Base-by-base conservation (phyloP, 2,329 filamentous ascomycete genomes). In the Cytospora piceae region DNA sequence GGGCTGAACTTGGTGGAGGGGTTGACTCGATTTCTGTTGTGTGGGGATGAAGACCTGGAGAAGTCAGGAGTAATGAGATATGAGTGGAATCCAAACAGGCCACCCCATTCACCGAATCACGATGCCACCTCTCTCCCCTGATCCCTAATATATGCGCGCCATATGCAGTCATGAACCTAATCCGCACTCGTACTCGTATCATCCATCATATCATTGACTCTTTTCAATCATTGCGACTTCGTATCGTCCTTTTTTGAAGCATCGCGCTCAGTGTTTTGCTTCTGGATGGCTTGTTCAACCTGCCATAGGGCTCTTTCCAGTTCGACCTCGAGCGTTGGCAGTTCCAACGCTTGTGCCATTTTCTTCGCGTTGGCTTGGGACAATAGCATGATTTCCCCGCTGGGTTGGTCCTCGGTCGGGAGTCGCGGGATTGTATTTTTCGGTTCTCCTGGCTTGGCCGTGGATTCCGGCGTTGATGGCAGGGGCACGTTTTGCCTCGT, bases 301-400 rank as follows among this genome's bases (percentile, higher is more conserved):
- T 94, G 91, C 81, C 88, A 88, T 66, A 93, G 87, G 6, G 91
- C 91, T 53, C 91, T 81, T 73, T 94, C 90, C 0, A 93, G 82
- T 74, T 94, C 91, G 20, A 89, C 80, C 63, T 88, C 86, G 31
- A 94, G 81, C 64, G 90, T 88, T 0, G 91, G 90, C 46, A 92
- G 82, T 7, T 88, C 81, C 32, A 94, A 77, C 8, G 83, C 83
- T 63, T 87, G 69, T 14, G 73, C 73, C 70, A 77, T 74, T 63
- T 72, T 74, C 69, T 72, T 74, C 34, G 71, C 74, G 9, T 73
- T 71, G 20, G 70, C 72, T 62, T 77, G 74, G 14, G 73, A 72
- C 22, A 78, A 67, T 15, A 79, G 67, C 70, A 87, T 77, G 65
- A 72, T 79, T 71, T 83, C 83, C 49, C 79, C 79, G 32, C 71